These are phyloP conservation scores for Penicillium expansum DNA, from an alignment of 2,329 filamentous ascomycete genomes.

Conservation along the genomic window DNA sequence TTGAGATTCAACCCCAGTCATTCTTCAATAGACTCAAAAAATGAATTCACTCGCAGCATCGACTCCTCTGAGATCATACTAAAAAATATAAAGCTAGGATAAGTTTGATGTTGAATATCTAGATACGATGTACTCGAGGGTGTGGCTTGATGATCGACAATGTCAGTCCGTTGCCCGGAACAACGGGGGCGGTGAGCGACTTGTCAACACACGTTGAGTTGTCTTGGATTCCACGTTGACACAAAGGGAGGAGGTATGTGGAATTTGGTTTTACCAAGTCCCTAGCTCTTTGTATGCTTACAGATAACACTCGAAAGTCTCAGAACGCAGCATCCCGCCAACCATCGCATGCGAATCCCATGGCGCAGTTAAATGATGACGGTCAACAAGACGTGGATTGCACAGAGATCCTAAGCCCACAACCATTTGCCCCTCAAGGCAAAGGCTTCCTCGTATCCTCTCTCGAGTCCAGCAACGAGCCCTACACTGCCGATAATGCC, in stretches of 20 bases:
- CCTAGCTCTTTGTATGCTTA: neutral
- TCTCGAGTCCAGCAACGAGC: slow-evolving; percentile 16
- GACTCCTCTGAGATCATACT: neutral
- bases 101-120: neutral
- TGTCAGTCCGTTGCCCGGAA: slow-evolving; percentile 16
- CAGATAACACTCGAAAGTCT: neutral
- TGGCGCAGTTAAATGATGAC: slow-evolving; percentile 20
- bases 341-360: slow-evolving; percentile 6
- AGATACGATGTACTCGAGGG: neutral
- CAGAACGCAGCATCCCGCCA: neutral
- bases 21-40: neutral
- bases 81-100: fast-evolving
- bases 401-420: slow-evolving; percentile 24
- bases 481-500: slow-evolving; percentile 13
- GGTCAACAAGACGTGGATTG: slow-evolving; percentile 5
- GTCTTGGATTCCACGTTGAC: slow-evolving; percentile 5
- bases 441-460: slow-evolving; percentile 21
- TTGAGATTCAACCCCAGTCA: neutral
- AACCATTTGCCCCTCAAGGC: slow-evolving; percentile 17
- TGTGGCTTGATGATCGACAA: slow-evolving; percentile 6
- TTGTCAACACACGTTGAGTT: slow-evolving; percentile 13
- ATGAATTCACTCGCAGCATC: neutral
- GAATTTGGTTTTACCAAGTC: neutral
- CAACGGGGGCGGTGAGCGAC: slow-evolving; percentile 20
- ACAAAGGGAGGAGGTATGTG: neutral